A percentile compares a stretch with the other conserved stretches of the same genome.
These are phyloP conservation scores for Neurospora tetrasperma DNA, from an alignment of 495 filamentous ascomycete species.

Conservation along the genomic window DNA sequence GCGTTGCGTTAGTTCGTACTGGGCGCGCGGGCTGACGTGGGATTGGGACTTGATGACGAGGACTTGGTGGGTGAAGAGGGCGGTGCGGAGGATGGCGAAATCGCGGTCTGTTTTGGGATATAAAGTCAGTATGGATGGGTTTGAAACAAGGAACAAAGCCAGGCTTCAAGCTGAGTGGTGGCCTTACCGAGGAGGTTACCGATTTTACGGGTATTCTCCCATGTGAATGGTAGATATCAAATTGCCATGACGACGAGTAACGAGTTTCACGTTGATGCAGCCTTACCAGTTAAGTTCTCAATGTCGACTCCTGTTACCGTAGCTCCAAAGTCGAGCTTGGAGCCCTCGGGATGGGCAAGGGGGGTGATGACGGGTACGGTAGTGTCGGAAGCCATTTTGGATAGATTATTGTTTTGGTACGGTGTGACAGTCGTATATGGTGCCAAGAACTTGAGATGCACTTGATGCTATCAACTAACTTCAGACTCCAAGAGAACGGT, in stretches of 20 bases:
- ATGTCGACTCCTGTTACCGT: slow-evolving; percentile 44
- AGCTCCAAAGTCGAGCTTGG: slow-evolving; percentile 49
- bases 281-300: slow-evolving; percentile 47
- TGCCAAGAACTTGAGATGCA: not conserved
- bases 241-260: slow-evolving; percentile 9
- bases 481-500: not conserved
- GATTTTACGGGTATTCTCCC: slow-evolving; percentile 45
- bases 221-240: slow-evolving; percentile 9
- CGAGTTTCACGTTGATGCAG: not conserved
- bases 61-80: slow-evolving; percentile 53
- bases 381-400: not conserved
- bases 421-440: not conserved
- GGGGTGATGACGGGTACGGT: slow-evolving; percentile 25
- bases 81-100: slow-evolving; percentile 46
- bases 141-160: not conserved
- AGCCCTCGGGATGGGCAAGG: slow-evolving; percentile 34
- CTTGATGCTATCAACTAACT: not conserved
- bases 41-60: slow-evolving; percentile 59
- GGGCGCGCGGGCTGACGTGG: slow-evolving; percentile 50
- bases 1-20: slow-evolving; percentile 58
- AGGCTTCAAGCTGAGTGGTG: not conserved
- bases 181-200: slow-evolving; percentile 46
- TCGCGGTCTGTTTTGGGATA: slow-evolving; percentile 37
- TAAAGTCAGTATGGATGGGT: not conserved
- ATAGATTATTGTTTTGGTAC: not conserved